phyloP scores from a whole-genome alignment of 208 protist genomes.

The Crithidia expoeki region DNA sequence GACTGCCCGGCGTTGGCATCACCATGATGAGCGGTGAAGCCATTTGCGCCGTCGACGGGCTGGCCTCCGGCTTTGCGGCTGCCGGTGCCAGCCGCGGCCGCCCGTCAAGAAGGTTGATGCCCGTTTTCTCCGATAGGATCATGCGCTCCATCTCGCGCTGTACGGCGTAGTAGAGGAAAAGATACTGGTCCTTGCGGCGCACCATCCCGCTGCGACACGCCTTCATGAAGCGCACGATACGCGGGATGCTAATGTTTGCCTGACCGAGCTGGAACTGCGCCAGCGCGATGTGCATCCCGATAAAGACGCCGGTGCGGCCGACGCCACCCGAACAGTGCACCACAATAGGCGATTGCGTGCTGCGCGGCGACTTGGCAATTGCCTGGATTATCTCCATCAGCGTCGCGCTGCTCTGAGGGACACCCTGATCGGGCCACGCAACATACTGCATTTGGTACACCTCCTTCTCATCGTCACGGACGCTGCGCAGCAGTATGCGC shows the following conservation, averaged over 20 bases:
- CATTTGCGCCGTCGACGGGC: constrained; percentile 16
- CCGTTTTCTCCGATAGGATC: constrained; percentile 67
- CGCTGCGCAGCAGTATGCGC: constrained; percentile 49
- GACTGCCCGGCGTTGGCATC: constrained; percentile 5
- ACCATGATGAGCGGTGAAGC: constrained; percentile 28
- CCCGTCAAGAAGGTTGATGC: constrained; percentile 56
- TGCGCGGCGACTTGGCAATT: constrained; percentile 58
- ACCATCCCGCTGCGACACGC: constrained; percentile 83
- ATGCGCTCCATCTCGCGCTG: constrained; percentile 83
- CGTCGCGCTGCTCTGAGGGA: constrained; percentile 67
- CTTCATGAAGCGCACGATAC: constrained; percentile 71
- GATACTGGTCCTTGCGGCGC: constrained; percentile 84
- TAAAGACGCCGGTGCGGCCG: constrained; percentile 89
- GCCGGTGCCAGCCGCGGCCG: constrained; percentile 13
- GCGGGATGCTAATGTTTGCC: constrained; percentile 55
- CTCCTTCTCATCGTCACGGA: constrained; percentile 54
- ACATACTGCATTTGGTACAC: constrained; percentile 86
- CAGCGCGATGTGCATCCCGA: constrained; percentile 75
- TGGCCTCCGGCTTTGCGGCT: constrained; percentile 1
- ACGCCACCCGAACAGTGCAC: constrained; percentile 91
- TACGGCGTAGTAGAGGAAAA: constrained; percentile 76
- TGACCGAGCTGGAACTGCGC: constrained; percentile 75
- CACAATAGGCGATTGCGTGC: constrained; percentile 61
- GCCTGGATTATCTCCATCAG: constrained; percentile 82
- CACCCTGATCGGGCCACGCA: constrained; percentile 87